A percentile compares a stretch with the other conserved stretches of the same genome.
Evolutionary conservation across 2,329 filamentous ascomycete species (phyloP).

Genomic region (Chrysoporthe deuterocubensis): DNA sequence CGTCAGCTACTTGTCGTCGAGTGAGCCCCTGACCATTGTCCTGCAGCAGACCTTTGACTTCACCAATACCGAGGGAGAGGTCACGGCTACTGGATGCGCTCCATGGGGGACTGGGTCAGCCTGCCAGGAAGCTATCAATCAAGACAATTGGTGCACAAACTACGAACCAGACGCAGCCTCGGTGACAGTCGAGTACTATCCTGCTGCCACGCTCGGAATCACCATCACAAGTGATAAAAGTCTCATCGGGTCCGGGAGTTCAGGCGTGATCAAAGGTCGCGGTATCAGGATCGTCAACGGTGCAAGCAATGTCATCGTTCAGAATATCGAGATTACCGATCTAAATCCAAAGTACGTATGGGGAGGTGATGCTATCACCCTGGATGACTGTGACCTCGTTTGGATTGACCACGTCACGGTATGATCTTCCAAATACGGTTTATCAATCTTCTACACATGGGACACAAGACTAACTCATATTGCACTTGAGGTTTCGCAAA

Average conservation of each 20-base stretch:
- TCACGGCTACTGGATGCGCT: conserved; percentile 58
- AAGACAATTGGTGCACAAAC: conserved; percentile 62
- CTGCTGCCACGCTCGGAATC: conserved; percentile 55
- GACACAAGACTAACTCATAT: conserved; percentile 4
- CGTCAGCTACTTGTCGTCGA: conserved; percentile 40
- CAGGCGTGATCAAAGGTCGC: conserved; percentile 62
- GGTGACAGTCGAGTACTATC: conserved; percentile 52
- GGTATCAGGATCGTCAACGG: conserved; percentile 53
- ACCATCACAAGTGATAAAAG: conserved; percentile 62
- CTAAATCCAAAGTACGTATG: conserved; percentile 63
- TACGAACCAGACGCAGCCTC: conserved; percentile 57
- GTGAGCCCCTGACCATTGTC: conserved; percentile 46
- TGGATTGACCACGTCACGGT: conserved; percentile 57
- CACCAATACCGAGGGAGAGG: conserved; percentile 57
- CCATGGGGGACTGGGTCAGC: conserved; percentile 57
- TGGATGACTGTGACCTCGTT: conserved; percentile 48
- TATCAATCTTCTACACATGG: background rate
- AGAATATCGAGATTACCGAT: conserved; percentile 60
- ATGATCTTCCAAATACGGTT: background rate
- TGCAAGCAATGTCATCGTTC: conserved; percentile 64
- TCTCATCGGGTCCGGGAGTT: conserved; percentile 55
- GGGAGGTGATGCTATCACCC: conserved; percentile 62
- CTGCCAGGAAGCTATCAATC: conserved; percentile 66
- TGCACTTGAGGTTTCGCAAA: conserved; percentile 44
- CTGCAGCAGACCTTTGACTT: conserved; percentile 62